These are phyloP conservation scores for Tylopilus plumbeoviolaceoides DNA, from an alignment of 768 basidiomycete species.

Conservation along the genomic window DNA sequence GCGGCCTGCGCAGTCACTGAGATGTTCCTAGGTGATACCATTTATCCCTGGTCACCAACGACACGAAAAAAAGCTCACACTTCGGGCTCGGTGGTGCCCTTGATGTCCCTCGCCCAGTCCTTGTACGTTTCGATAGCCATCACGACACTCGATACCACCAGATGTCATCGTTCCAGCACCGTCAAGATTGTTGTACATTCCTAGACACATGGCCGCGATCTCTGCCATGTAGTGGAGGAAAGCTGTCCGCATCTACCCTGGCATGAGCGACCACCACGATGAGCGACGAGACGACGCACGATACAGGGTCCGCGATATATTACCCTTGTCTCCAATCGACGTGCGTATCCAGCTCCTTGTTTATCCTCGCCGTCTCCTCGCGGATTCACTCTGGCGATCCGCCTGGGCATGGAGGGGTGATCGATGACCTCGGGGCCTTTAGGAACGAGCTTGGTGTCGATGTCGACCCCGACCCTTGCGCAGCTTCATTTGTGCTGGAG, in stretches of 20 bases:
- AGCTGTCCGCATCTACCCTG: constrained; percentile 76
- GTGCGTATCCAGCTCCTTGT: constrained; percentile 44
- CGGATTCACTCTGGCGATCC: constrained; percentile 69
- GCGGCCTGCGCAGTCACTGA: constrained; percentile 88
- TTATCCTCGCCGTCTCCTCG: constrained; percentile 78
- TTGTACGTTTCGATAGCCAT: constrained; percentile 94
- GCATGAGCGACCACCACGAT: background rate
- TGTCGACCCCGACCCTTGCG: constrained; percentile 52
- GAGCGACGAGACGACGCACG: constrained; percentile 44
- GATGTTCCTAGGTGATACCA: constrained; percentile 55
- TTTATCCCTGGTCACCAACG: background rate
- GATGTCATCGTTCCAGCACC: constrained; percentile 93
- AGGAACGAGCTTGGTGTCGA: constrained; percentile 66
- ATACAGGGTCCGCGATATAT: constrained; percentile 78
- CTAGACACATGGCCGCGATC: constrained; percentile 82
- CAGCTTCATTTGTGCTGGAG: constrained; percentile 56
- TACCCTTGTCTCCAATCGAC: constrained; percentile 63
- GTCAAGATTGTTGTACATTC: constrained; percentile 77
- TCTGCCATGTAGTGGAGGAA: constrained; percentile 97
- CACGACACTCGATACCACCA: constrained; percentile 95
- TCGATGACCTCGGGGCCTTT: constrained; percentile 58
- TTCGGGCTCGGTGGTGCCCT: constrained; percentile 89
- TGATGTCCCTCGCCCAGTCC: constrained; percentile 83
- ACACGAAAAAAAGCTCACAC: constrained; percentile 51
- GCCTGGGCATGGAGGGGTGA: constrained; percentile 67